Conservation (phyloP, 2,329 filamentous ascomycete species). For the Epicoccum nigrum region DNA sequence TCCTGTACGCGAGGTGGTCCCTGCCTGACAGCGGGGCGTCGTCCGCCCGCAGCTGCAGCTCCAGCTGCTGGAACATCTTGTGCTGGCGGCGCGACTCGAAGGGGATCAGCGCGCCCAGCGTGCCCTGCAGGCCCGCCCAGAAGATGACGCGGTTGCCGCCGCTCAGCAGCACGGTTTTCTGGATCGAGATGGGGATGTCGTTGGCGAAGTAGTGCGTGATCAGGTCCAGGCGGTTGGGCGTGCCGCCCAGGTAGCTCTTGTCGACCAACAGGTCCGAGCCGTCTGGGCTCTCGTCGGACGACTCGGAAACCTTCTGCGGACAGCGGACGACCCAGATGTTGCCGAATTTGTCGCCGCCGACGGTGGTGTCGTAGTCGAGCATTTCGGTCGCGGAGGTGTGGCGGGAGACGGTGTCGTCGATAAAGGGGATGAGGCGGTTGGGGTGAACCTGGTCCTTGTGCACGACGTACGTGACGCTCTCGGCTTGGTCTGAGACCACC, state of each 20-base stretch:
- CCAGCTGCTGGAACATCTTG: constrained; percentile 95
- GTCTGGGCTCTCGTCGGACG: constrained; percentile 89
- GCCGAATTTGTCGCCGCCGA: constrained; percentile 96
- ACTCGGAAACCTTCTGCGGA: constrained; percentile 82
- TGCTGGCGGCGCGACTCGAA: constrained; percentile 92
- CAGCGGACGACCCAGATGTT: constrained; percentile 93
- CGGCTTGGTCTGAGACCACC: constrained; percentile 88
- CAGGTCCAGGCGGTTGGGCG: constrained; percentile 81
- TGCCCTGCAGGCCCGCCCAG: constrained; percentile 94
- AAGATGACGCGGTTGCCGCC: constrained; percentile 90
- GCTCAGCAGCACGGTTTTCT: constrained; percentile 87
- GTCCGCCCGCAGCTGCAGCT: constrained; percentile 77
- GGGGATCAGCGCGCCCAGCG: constrained; percentile 89
- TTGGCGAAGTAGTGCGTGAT: constrained; percentile 90
- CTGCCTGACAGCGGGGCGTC: constrained; percentile 88
- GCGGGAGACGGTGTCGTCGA: constrained; percentile 84
- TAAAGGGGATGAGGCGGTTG: constrained; percentile 91
- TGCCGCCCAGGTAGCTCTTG: constrained; percentile 85
- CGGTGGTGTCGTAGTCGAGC: constrained; percentile 96
- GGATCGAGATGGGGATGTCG: constrained; percentile 88
- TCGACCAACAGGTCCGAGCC: constrained; percentile 92
- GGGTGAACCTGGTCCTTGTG: constrained; percentile 80
- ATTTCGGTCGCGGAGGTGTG: constrained; percentile 92
- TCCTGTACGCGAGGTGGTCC: constrained; percentile 93
- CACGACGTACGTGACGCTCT: constrained; percentile 88